Conservation (phyloP, 345 rosid species). For the Euclidium syriacum region DNA sequence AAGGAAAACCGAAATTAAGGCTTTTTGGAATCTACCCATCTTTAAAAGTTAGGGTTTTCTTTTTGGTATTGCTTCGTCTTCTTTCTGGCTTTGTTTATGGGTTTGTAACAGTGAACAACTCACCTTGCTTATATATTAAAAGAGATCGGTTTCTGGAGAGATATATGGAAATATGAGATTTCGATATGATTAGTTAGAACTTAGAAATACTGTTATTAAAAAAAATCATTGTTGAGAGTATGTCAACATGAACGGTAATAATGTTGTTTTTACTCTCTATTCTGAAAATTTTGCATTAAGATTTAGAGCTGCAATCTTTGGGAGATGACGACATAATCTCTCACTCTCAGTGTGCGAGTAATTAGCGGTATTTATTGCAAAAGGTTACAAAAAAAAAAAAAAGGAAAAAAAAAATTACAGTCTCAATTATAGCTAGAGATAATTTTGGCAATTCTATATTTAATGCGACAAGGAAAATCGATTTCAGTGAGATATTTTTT, state of each 20-base stretch:
- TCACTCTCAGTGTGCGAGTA: not conserved
- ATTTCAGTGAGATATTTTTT: not conserved
- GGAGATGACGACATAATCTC: conserved; percentile 23
- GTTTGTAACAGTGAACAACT: conserved; percentile 17
- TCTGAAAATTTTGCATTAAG: not conserved
- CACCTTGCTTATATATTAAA: not conserved
- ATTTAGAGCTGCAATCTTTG: not conserved
- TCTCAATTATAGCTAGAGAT: not conserved
- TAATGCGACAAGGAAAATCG: not conserved
- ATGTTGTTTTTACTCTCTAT: not conserved
- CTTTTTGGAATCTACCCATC: conserved; percentile 12
- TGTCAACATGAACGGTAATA: conserved; percentile 23
- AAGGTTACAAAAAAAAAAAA: no score
- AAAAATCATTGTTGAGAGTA: not conserved
- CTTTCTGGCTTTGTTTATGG: not conserved
- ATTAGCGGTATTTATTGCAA: not conserved
- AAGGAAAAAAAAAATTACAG: not conserved
- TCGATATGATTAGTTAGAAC: not conserved
- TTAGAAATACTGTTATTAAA: not conserved
- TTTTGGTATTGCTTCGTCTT: not conserved
- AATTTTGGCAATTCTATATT: not conserved
- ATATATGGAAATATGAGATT: not conserved
- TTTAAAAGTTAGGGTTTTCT: conserved; percentile 17
- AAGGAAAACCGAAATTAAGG: not conserved
- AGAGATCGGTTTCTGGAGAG: not conserved